Evolutionary conservation across 2,329 filamentous ascomycete species (phyloP).

Genomic region (Exophiala dermatitidis): DNA sequence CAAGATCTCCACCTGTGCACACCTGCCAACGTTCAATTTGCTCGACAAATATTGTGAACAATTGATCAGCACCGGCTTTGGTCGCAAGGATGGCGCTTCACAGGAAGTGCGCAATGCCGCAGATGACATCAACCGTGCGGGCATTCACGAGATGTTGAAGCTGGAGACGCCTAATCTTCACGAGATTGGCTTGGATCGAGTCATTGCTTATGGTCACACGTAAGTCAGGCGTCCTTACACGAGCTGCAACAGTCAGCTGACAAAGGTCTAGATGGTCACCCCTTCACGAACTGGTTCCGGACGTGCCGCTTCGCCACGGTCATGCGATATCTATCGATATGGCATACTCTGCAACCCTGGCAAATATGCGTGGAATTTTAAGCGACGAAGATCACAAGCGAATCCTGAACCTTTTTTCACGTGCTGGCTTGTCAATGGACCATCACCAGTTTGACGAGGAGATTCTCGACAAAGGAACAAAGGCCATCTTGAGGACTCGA

Average conservation of each 20-base stretch:
- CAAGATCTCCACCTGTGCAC: slow-evolving; percentile 66
- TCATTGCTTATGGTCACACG: slow-evolving; percentile 69
- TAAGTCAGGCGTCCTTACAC: slow-evolving; percentile 31
- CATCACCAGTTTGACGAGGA: slow-evolving; percentile 60
- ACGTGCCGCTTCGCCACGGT: slow-evolving; percentile 62
- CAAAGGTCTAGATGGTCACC: slow-evolving; percentile 54
- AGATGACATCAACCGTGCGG: slow-evolving; percentile 61
- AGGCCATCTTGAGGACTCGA: slow-evolving; percentile 63
- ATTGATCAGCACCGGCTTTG: slow-evolving; percentile 59
- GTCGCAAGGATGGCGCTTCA: slow-evolving; percentile 51
- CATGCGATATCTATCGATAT: slow-evolving; percentile 71
- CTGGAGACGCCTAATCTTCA: slow-evolving; percentile 67
- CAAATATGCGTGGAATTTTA: slow-evolving; percentile 56
- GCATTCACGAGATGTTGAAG: slow-evolving; percentile 66
- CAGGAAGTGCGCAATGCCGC: slow-evolving; percentile 54
- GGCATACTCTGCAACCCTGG: slow-evolving; percentile 65
- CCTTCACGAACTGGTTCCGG: slow-evolving; percentile 61
- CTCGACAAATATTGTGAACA: slow-evolving; percentile 64
- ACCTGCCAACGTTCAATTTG: slow-evolving; percentile 58
- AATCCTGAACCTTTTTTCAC: slow-evolving; percentile 60
- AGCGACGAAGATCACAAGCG: slow-evolving; percentile 54
- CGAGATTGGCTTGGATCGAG: slow-evolving; percentile 63
- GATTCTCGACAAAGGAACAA: slow-evolving; percentile 58
- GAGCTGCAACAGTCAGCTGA: slow-evolving; percentile 5
- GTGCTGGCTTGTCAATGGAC: slow-evolving; percentile 64